Percentiles rank a stretch among this genome's conserved stretches.
Conservation (phyloP, 2,329 filamentous ascomycete species). For the Fusarium irregulare region DNA sequence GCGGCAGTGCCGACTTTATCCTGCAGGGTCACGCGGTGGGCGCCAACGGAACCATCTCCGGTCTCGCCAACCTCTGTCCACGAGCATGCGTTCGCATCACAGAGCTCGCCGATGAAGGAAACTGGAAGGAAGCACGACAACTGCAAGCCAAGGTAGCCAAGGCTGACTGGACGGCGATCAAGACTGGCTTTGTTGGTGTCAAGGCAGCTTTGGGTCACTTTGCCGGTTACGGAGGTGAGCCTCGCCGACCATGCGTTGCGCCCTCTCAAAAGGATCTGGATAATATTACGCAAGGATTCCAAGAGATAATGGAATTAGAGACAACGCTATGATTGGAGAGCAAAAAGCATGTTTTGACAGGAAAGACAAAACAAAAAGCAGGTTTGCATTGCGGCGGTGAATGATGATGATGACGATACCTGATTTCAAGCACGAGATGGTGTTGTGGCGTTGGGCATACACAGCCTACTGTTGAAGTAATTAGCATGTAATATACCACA, state of each 20-base stretch:
- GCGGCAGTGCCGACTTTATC: slow-evolving; percentile 57
- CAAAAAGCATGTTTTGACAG: slow-evolving; percentile 19
- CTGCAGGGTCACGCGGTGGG: slow-evolving; percentile 55
- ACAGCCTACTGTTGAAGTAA: slow-evolving; percentile 35
- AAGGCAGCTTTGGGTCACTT: slow-evolving; percentile 59
- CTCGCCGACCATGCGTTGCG: slow-evolving; percentile 53
- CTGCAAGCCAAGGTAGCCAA: slow-evolving; percentile 57
- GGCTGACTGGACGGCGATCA: slow-evolving; percentile 60
- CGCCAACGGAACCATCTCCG: slow-evolving; percentile 56
- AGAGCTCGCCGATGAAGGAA: slow-evolving; percentile 49
- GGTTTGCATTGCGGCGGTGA: slow-evolving; percentile 25
- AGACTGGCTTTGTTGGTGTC: slow-evolving; percentile 61
- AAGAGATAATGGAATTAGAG: slow-evolving; percentile 50
- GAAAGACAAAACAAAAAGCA: slow-evolving; percentile 21
- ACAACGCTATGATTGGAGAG: slow-evolving; percentile 33
- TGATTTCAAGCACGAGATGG: slow-evolving; percentile 35
- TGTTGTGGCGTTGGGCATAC: slow-evolving; percentile 41
- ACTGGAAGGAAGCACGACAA: slow-evolving; percentile 50
- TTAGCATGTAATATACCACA: slow-evolving; percentile 19
- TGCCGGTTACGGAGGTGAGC: slow-evolving; percentile 54
- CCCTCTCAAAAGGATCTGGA: slow-evolving; percentile 51
- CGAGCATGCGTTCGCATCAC: slow-evolving; percentile 52
- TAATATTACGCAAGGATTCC: slow-evolving; percentile 52
- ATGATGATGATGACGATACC: slow-evolving; percentile 35
- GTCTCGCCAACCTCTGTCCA: slow-evolving; percentile 55